A percentile compares a stretch with the other conserved stretches of the same genome.
Conservation (phyloP, 495 filamentous ascomycete genomes). For the Aeminium ludgeri region DNA sequence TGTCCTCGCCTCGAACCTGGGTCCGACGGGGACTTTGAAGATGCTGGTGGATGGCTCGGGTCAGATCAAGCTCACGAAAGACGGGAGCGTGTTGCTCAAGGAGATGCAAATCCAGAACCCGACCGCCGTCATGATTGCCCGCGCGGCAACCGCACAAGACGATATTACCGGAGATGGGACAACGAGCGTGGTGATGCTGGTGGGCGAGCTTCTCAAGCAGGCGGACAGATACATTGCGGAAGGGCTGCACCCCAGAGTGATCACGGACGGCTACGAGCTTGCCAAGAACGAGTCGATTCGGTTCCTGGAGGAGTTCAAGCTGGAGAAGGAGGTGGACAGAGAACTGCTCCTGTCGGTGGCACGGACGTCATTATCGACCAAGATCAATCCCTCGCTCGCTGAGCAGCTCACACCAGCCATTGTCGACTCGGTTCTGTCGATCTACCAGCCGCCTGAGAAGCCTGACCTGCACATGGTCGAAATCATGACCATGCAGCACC, state of each 20-base stretch:
- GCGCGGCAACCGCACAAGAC: constrained; percentile 93
- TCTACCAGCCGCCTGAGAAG: constrained; percentile 76
- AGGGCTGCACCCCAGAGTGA: constrained; percentile 85
- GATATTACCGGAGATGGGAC: constrained; percentile 98
- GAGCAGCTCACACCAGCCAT: constrained; percentile 84
- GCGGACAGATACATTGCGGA: constrained; percentile 87
- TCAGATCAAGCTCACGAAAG: constrained; percentile 97
- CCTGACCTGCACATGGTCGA: constrained; percentile 98
- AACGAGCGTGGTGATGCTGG: constrained; percentile 85
- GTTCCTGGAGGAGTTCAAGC: constrained; percentile 92
- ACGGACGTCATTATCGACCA: constrained; percentile 85
- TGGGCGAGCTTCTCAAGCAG: constrained; percentile 95
- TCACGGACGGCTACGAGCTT: constrained; percentile 95
- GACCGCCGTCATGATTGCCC: constrained; percentile 78
- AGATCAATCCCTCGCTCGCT: constrained; percentile 74
- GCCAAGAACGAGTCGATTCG: constrained; percentile 87
- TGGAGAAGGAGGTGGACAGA: constrained; percentile 68
- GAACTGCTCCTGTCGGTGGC: constrained; percentile 90
- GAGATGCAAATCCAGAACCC: constrained; percentile 48
- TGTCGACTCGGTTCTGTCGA: constrained; percentile 87
- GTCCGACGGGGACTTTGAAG: constrained; percentile 87
- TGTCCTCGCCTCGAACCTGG: constrained; percentile 89
- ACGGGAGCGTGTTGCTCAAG: constrained; percentile 85
- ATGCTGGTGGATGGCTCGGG: constrained; percentile 97
- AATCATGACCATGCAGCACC: constrained; percentile 99